These are phyloP conservation scores for Lecanoromycetidae sp. DNA, from an alignment of 2,329 filamentous ascomycete species.

Conservation along the genomic window DNA sequence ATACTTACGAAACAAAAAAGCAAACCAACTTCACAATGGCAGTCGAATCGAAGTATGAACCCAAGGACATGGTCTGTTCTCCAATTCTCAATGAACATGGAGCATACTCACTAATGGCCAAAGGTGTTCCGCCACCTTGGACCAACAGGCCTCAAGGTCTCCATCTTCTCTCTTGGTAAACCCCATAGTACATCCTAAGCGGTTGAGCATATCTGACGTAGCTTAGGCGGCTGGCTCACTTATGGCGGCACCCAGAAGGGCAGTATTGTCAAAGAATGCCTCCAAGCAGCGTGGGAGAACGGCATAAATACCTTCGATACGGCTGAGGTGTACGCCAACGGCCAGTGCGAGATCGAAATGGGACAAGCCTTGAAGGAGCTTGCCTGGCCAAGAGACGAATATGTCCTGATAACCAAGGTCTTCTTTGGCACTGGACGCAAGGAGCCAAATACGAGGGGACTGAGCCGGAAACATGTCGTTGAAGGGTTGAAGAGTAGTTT, in stretches of 20 bases:
- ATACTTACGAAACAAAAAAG: background rate
- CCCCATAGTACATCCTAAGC: conserved; percentile 24
- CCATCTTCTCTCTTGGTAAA: conserved; percentile 53
- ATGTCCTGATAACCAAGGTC: conserved; percentile 50
- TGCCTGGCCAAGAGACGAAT: conserved; percentile 43
- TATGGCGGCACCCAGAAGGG: conserved; percentile 62
- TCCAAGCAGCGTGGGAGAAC: conserved; percentile 43
- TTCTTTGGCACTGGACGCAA: conserved; percentile 56
- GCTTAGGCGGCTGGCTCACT: conserved; percentile 51
- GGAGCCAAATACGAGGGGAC: conserved; percentile 53
- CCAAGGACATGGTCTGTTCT: conserved; percentile 9
- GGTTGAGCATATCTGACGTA: background rate
- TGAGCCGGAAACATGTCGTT: conserved; percentile 57
- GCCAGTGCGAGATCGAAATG: conserved; percentile 44
- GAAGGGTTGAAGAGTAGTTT: conserved; percentile 52
- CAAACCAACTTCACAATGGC: conserved; percentile 4
- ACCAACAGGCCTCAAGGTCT: conserved; percentile 60
- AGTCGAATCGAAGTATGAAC: conserved; percentile 14
- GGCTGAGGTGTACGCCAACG: conserved; percentile 42
- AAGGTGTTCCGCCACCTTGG: conserved; percentile 47
- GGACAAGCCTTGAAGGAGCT: conserved; percentile 46
- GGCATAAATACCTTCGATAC: conserved; percentile 50
- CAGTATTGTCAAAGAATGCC: conserved; percentile 35
- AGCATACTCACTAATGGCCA: background rate
- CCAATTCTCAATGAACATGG: background rate